phyloP scores from a whole-genome alignment of 2,329 filamentous ascomycete genomes.

The Aspergillus hiratsukae region DNA sequence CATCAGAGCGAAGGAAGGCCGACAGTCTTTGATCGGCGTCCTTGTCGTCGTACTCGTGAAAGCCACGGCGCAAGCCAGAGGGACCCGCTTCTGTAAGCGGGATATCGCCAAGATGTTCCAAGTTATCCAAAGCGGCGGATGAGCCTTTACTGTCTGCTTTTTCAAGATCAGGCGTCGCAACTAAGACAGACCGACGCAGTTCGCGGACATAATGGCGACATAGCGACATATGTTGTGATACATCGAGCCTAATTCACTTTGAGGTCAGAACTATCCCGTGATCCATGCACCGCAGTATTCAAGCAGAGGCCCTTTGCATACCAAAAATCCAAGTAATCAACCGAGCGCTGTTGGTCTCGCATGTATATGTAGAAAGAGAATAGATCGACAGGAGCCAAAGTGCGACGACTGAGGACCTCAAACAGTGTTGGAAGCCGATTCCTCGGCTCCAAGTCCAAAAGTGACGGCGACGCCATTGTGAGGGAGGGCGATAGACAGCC shows the following conservation, averaged over 20 bases:
- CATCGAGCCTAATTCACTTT: constrained; percentile 72
- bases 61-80: constrained; percentile 53
- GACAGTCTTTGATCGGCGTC: constrained; percentile 87
- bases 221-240: constrained; percentile 96
- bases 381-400: constrained; percentile 90
- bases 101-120: constrained; percentile 65
- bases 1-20: constrained; percentile 69
- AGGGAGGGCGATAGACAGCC: neutral
- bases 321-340: constrained; percentile 99
- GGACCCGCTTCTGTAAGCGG: constrained; percentile 46
- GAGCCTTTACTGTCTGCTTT: constrained; percentile 77
- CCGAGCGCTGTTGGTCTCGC: constrained; percentile 95
- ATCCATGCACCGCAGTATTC: neutral
- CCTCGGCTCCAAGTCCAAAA: constrained; percentile 49
- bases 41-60: constrained; percentile 63
- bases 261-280: constrained; percentile 6
- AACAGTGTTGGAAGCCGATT: constrained; percentile 91
- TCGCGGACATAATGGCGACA: constrained; percentile 95
- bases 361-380: constrained; percentile 99
- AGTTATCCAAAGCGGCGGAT: constrained; percentile 69
- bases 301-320: constrained; percentile 42
- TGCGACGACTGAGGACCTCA: constrained; percentile 89
- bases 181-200: constrained; percentile 83
- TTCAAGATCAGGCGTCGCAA: constrained; percentile 87
- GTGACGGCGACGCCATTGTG: constrained; percentile 28